Conservation (phyloP, 164 flowering plant species). For the Umbilicus rupestris region DNA sequence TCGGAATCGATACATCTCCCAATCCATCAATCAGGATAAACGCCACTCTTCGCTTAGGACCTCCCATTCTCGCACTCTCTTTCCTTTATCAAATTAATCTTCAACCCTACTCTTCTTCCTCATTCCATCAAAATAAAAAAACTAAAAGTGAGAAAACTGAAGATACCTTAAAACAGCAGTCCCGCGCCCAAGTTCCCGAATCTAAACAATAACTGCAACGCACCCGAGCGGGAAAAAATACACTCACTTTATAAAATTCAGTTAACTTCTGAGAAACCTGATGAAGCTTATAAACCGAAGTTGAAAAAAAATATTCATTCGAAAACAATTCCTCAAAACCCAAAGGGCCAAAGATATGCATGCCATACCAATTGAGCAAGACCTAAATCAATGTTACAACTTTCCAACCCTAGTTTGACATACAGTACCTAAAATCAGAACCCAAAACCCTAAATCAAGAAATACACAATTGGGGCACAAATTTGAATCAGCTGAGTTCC, state of each 20-base stretch:
- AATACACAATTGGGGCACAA: no score
- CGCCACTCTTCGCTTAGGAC: conserved; percentile 64
- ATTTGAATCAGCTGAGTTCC: background rate
- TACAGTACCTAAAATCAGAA: background rate
- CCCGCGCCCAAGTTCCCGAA: no score
- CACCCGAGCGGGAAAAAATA: background rate
- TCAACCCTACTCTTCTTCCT: background rate
- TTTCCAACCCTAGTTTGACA: background rate
- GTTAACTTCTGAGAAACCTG: background rate
- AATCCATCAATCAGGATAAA: conserved; percentile 85
- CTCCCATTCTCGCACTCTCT: conserved; percentile 9
- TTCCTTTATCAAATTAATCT: background rate
- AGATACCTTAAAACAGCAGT: no score
- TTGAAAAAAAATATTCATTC: no score
- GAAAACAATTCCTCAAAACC: no score
- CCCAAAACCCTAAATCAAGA: background rate
- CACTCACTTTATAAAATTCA: background rate
- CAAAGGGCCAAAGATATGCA: no score
- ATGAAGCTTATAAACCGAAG: background rate
- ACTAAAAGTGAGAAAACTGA: no score
- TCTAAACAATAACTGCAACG: no score
- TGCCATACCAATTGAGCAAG: background rate
- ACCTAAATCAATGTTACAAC: background rate
- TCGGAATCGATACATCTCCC: conserved; percentile 88
- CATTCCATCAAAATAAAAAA: background rate